These are phyloP conservation scores for Scleroderma bovista DNA, from an alignment of 768 basidiomycete species.

Conservation along the genomic window DNA sequence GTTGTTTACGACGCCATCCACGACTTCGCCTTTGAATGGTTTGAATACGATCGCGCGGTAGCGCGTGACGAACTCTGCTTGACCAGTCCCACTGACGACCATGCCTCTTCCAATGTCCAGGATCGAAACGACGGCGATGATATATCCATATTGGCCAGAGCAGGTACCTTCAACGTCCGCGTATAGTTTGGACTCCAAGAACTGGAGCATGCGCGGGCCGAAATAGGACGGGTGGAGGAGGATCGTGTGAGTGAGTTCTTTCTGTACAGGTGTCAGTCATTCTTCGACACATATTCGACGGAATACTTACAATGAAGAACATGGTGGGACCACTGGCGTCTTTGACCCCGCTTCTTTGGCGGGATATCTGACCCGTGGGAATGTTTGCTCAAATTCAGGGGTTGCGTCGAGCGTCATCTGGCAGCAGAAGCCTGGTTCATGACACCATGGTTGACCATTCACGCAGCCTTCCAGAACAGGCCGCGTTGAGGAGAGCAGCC, in stretches of 20 bases:
- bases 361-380: too few species aligned
- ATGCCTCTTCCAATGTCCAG: constrained; percentile 90
- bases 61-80: constrained; percentile 91
- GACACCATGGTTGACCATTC: background rate
- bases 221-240: constrained; percentile 98
- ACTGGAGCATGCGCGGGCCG: constrained; percentile 90
- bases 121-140: constrained; percentile 88
- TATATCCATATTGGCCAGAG: constrained; percentile 91
- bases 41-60: constrained; percentile 98
- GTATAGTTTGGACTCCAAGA: constrained; percentile 89
- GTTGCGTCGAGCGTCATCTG: background rate
- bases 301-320: constrained; percentile 65
- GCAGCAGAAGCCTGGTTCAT: too few species aligned
- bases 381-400: too few species aligned
- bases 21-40: constrained; percentile 99
- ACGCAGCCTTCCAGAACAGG: constrained; percentile 27
- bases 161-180: constrained; percentile 97
- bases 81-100: constrained; percentile 86
- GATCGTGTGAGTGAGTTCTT: constrained; percentile 96
- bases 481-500: constrained; percentile 32
- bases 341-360: background rate
- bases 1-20: constrained; percentile 92
- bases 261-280: constrained; percentile 41
- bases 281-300: background rate
- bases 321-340: constrained; percentile 27